Base-by-base conservation (phyloP, 768 basidiomycete genomes). In the Termitomyces sp. region DNA sequence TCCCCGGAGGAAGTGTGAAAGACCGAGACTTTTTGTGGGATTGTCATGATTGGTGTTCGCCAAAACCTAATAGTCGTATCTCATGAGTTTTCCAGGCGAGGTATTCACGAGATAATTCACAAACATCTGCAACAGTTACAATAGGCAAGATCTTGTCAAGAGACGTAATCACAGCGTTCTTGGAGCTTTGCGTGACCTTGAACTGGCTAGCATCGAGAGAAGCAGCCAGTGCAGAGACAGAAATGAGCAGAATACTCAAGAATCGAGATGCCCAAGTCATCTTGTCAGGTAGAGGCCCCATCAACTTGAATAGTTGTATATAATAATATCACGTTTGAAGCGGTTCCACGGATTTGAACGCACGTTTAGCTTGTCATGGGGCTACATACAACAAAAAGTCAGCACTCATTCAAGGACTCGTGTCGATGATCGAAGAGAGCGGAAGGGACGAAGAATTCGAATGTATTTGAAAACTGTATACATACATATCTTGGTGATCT, bases 121-220 rank as follows among this genome's bases (percentile, higher is more conserved):
- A 16, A 28, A 58, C 60, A 30, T 54, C 24, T 28, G 60, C 32
- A 20, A 61, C 60, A 6, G 48, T 58, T 36, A 58, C 53, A 18
- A 61, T 58, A 4, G 60, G 60, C 14, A 61, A 54, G 20, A 58
- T 58, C 6, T 49, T 45, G 36, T 61, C 60, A 9, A 61, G 45
- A 38, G 48, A 49, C 18, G 48, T 33, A 36, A 61, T 61, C 10
- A 58, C 57, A 26, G 48, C 26, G 22, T 58, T 61, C 14, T 28
- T 46, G 36, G 46, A 52, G 30, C 60, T 61, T 44, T 61, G 51
- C 2, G 84, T 62, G 85, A 87, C 69, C 79, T 51, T 51, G 24
- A 51, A 51, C 35, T 51, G 50, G 1, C 35, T 51, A 6, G 50
- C 35, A 6, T 51, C 16, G 10, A 51, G 50, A 26, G 18, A 36